Evolutionary conservation across 2,329 filamentous ascomycete genomes (phyloP).

Genomic region (Xylaria sp.): DNA sequence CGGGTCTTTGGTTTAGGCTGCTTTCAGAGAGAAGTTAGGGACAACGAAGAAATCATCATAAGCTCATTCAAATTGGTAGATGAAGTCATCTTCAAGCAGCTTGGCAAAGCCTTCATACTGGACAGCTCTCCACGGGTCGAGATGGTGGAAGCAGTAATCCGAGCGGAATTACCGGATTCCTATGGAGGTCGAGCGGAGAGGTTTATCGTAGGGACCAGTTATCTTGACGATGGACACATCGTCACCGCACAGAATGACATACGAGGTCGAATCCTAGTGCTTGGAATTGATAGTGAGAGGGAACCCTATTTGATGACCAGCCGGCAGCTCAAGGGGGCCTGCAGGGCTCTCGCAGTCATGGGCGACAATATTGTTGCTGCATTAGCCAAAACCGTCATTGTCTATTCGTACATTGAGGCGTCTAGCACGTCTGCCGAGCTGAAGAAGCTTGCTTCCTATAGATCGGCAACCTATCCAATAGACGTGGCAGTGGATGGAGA

Average conservation of each 20-base stretch:
- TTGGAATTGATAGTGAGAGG: conserved; percentile 82
- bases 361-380: conserved; percentile 84
- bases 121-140: conserved; percentile 65
- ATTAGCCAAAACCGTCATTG: conserved; percentile 84
- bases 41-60: conserved; percentile 78
- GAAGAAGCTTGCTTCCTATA: conserved; percentile 78
- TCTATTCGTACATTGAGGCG: conserved; percentile 67
- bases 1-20: conserved; percentile 89
- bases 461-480: conserved; percentile 85
- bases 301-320: conserved; percentile 78
- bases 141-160: conserved; percentile 85
- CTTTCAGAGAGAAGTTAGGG: conserved; percentile 76
- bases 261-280: conserved; percentile 83
- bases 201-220: conserved; percentile 92
- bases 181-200: conserved; percentile 72
- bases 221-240: conserved; percentile 69
- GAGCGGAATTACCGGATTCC: conserved; percentile 74
- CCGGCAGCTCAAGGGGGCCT: conserved; percentile 79
- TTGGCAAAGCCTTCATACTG: conserved; percentile 76
- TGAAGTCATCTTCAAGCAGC: conserved; percentile 83
- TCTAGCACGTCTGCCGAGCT: conserved; percentile 68
- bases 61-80: conserved; percentile 92
- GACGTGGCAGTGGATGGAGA: conserved; percentile 80
- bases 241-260: conserved; percentile 57
- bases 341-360: conserved; percentile 80